Evolutionary conservation across 2,329 filamentous ascomycete genomes (phyloP), one percentile per base, ranked within the genome.

Genomic region (Microsporum canis): DNA sequence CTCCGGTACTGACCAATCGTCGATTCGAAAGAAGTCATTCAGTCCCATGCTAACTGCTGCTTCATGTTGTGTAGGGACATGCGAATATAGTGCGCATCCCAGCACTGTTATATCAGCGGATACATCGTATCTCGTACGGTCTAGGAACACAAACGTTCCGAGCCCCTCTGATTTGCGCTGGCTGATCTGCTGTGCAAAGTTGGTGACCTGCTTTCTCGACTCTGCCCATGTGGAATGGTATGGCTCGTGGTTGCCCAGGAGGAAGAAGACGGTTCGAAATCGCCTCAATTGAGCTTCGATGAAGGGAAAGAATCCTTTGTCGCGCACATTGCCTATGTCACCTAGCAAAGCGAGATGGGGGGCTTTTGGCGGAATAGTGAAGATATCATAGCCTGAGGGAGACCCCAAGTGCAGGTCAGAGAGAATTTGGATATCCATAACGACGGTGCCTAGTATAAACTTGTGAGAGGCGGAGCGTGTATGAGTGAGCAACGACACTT

Each of bases 371-470:
- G 66, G 57, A 27, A 84, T 78, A 1, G 78, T 66, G 65, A 80
- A 84, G 29, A 72, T 27, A 64, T 81, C 77, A 67, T 84, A 85
- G 17, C 72, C 71, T 49, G 74, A 72, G 0, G 77, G 75, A 6
- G 68, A 66, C 66, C 85, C 81, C 5, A 85, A 73, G 63, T 85
- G 82, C 2, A 85, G 73, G 68, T 85, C 82, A 0, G 82, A 84
- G n/a, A 84, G 61, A 55, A 84, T 77, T 64, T 57, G 55, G 36
- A 57, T 57, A 36, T 43, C 36, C 34, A 39, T 57, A 29, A 36
- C 3, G 55, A 39, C 7, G 23, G 23, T 31, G 10, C 5, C 5
- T 17, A 33, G 43, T 23, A 47, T 23, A 47, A 5, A 5, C 4
- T 27, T 23, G n/a, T 5, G 17, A 23, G 17, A 55, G 49, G 23